A percentile compares a stretch with the other conserved stretches of the same genome.
These are phyloP conservation scores for Citrus reticulata DNA, from an alignment of 345 rosid species.

Conservation along the genomic window DNA sequence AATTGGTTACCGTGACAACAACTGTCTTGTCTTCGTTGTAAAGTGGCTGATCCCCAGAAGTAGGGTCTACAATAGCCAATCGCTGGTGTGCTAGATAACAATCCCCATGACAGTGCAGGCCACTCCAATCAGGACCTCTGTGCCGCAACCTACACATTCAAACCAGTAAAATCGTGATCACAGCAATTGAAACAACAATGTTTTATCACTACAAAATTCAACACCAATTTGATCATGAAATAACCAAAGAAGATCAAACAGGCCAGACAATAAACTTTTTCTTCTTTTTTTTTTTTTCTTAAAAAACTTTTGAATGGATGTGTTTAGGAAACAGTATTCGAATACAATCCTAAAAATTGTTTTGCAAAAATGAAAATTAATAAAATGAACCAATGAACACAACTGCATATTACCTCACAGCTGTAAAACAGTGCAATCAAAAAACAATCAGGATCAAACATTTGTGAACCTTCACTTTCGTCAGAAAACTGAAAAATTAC, in stretches of 20 bases:
- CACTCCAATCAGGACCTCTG: constrained; percentile 92
- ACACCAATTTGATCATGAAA: not conserved
- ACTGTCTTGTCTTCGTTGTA: constrained; percentile 71
- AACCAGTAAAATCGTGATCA: not conserved
- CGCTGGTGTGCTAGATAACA: constrained; percentile 83
- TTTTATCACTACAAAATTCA: not conserved
- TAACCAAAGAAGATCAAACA: not conserved
- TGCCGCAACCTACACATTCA: constrained; percentile 52
- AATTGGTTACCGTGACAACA: constrained; percentile 56
- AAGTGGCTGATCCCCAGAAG: constrained; percentile 87
- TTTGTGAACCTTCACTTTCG: not conserved
- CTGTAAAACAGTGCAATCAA: not conserved
- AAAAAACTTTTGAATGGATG: not conserved
- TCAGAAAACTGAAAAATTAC: not conserved
- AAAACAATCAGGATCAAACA: not conserved
- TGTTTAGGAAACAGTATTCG: not conserved
- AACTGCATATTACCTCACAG: not conserved
- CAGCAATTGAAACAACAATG: not conserved
- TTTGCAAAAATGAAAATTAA: not conserved
- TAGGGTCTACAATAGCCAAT: constrained; percentile 75
- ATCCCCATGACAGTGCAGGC: constrained; percentile 57
- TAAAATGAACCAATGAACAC: not conserved
- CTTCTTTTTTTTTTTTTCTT: too few species aligned
- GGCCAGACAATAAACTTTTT: not conserved
- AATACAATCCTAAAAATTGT: not conserved